These are phyloP conservation scores for Knufia petricola DNA, from an alignment of 2,329 filamentous ascomycete species.

Conservation along the genomic window DNA sequence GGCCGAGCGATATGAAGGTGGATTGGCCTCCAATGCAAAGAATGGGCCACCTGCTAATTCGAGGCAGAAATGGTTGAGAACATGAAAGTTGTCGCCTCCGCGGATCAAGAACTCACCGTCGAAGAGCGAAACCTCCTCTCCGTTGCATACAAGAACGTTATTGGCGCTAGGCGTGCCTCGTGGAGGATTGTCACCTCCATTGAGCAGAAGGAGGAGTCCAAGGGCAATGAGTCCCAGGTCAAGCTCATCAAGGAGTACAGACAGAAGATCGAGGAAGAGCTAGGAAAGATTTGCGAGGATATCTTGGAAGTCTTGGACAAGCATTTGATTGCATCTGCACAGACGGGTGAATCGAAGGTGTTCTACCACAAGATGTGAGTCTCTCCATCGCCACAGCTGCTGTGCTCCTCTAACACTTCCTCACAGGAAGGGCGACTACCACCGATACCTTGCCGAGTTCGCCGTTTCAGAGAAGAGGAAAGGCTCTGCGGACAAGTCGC, in stretches of 20 bases:
- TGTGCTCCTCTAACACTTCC: no score
- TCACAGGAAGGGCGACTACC: slow-evolving; percentile 94
- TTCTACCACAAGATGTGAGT: slow-evolving; percentile 99
- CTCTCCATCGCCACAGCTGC: background rate
- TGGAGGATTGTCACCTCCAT: slow-evolving; percentile 98
- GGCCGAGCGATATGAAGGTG: slow-evolving; percentile 99
- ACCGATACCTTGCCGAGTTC: slow-evolving; percentile 97
- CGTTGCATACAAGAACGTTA: slow-evolving; percentile 98
- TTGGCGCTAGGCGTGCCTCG: slow-evolving; percentile 89
- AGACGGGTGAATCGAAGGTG: slow-evolving; percentile 96
- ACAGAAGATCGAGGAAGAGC: slow-evolving; percentile 93
- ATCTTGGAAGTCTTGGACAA: slow-evolving; percentile 90
- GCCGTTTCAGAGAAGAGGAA: slow-evolving; percentile 91
- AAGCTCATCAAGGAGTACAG: slow-evolving; percentile 94
- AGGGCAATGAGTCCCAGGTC: slow-evolving; percentile 90
- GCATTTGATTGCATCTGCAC: slow-evolving; percentile 86
- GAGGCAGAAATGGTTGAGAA: slow-evolving; percentile 93
- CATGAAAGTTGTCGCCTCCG: slow-evolving; percentile 96
- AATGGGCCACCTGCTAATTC: slow-evolving; percentile 20
- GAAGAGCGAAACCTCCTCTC: slow-evolving; percentile 97
- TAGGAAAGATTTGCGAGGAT: slow-evolving; percentile 95
- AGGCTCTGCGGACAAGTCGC: slow-evolving; percentile 83
- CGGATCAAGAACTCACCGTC: slow-evolving; percentile 71
- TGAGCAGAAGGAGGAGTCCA: slow-evolving; percentile 99
- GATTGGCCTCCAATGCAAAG: slow-evolving; percentile 24